Base-by-base conservation (phyloP, 1,284 basidiomycete species). In the Entoloma clypeatum region DNA sequence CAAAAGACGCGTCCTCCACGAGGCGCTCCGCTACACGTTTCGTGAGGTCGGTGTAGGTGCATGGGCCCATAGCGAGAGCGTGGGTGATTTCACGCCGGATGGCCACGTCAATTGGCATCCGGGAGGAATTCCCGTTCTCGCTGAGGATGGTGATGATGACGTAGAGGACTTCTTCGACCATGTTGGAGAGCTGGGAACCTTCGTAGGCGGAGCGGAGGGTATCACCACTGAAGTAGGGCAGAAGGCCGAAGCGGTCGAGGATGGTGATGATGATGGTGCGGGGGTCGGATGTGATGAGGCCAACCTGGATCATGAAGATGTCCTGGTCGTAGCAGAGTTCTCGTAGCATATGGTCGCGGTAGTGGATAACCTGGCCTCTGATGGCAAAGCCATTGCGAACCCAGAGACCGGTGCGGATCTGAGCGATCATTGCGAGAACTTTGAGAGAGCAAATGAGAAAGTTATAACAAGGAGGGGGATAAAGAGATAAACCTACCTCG, bases 271-370 rank as follows among this genome's bases (percentile, higher is more conserved):
- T 70, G 51, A 96, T 81, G 19, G 80, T 75, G 50, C 87, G 78
- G 2, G 90, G 89, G 44, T 92, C 84, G 32, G 93, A 71, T 28
- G 88, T 71, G 53, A 89, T 74, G 33, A 98, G 75, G 0, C 84
- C 84, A 0, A 84, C 78, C 65, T 98, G 95, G 4, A 99, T 72
- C 45, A 98, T 78, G 71, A 86, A 96, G 19, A 99, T 71, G 53
- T 99, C 95, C 61, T 98, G 93, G 62, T 99, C 95, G 60, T 95
- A 94, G 59, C 95, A 98, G 7, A 92, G 77, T 61, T 98, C 96
- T 19, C 95, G 85, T 40, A 98, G 79, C 75, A 89, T 88, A 60
- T 92, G 92, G 61, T 99, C 95, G 29, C 93, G 86, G 62, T 99
- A 99, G 61, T 99, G 94, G 41, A 95, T 74, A n/a, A 94, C 75